Evolutionary conservation across 2,329 filamentous ascomycete species (phyloP).

Genomic region (Trichoderma sp.): DNA sequence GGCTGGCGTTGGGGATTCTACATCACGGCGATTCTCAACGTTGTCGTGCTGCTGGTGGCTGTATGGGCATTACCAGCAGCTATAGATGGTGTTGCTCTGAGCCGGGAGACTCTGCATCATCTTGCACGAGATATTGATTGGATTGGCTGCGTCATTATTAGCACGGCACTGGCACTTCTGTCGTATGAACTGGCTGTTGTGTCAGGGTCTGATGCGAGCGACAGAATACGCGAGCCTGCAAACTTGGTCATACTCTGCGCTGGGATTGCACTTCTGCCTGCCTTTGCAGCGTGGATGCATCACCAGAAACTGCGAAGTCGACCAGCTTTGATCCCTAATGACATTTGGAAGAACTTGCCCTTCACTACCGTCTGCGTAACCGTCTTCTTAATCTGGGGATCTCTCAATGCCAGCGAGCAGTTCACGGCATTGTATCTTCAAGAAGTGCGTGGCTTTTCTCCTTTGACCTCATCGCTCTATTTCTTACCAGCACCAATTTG

Average conservation of each 20-base stretch:
- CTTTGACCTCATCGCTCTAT: background rate
- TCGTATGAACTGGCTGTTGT: background rate
- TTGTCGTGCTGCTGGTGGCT: background rate
- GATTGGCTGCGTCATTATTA: background rate
- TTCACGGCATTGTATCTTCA: background rate
- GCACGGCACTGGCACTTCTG: background rate
- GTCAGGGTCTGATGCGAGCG: background rate
- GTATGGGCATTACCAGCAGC: background rate
- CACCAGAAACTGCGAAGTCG: background rate
- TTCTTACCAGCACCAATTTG: background rate
- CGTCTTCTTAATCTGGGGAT: background rate
- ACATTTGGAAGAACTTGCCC: background rate
- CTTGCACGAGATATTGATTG: background rate
- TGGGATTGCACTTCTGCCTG: background rate
- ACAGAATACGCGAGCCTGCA: background rate
- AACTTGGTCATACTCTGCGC: background rate
- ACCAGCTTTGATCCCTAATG: background rate
- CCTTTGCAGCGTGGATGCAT: background rate
- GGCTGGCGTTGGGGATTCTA: background rate
- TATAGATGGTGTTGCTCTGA: background rate
- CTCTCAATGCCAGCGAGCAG: background rate
- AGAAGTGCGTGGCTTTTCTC: background rate
- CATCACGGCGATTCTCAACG: background rate
- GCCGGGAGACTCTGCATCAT: background rate
- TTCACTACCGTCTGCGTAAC: background rate